Base-by-base conservation (phyloP, 257 asterid genomes). In the Plectranthus barbatus region DNA sequence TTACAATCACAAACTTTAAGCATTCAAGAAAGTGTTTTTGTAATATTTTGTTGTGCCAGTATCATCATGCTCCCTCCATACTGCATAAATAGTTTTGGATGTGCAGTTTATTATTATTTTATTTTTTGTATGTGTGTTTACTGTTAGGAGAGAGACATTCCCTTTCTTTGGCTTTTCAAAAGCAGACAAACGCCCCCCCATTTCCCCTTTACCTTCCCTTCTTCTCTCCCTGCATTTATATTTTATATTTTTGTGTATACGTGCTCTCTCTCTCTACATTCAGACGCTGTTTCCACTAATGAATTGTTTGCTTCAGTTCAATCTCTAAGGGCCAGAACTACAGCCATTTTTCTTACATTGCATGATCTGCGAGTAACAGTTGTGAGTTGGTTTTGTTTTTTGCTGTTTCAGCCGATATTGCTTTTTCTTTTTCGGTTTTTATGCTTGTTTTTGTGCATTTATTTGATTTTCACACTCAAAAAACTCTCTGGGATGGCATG, bases 351-450 rank as follows among this genome's bases (percentile, higher is more conserved):
- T 40, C 65, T 45, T 34, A 13, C 54, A 66, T 67, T 80, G 42
- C 71, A 80, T 78, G 79, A 72, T 79, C 85, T 70, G 81, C 65
- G 78, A 76, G 74, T 57, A 53, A 15, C 18, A 63, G 12, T 53
- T 51, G 64, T 52, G 13, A 34, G 54, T 44, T 57, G 15, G 42
- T 66, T 62, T 62, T 9, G 4, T 62, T 49, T 62, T 49, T 63
- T 20, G 46, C 60, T 68, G 18, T 67, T 76, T 54, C 76, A 14
- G 33, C 64, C 58, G 31, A 46, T 47, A 34, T 26, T 65, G 18
- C 39, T 17, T 24, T 33, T 42, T 20, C 54, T 49, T 45, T 37
- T 50, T 44, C 11, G 49, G 47, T 73, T 72, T 20, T 51, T 55
- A 14, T 20, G 29, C 47, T 36, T 24, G 23, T 21, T 24, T 56